These are phyloP conservation scores for Termitomyces sp. DNA, from an alignment of 768 basidiomycete genomes.

Conservation along the genomic window DNA sequence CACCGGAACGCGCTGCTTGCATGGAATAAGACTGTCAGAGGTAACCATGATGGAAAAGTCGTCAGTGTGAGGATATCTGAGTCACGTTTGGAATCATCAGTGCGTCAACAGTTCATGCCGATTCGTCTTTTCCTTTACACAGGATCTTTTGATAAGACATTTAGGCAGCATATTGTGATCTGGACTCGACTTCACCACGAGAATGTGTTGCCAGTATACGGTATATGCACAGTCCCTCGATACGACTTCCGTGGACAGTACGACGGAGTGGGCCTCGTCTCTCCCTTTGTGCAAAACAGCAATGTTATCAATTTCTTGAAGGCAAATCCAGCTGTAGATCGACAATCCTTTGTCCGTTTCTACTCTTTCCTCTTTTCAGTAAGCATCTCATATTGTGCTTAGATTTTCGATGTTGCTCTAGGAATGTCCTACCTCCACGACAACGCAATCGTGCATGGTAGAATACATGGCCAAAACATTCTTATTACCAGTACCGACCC, in stretches of 20 bases:
- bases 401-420: not conserved
- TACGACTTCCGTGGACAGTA: not conserved
- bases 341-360: not conserved
- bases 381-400: not conserved
- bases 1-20: not conserved
- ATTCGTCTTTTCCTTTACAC: not conserved
- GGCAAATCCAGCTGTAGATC: not conserved
- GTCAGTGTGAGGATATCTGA: not conserved
- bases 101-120: not conserved
- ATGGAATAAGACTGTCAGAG: not conserved
- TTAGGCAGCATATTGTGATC: not conserved
- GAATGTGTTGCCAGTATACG: not conserved
- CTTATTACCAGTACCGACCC: not conserved
- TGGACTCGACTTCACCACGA: slow-evolving; percentile 1
- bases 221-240: not conserved
- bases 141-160: not conserved
- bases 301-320: not conserved
- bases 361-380: not conserved
- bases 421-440: slow-evolving; percentile 9
- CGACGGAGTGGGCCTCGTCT: not conserved
- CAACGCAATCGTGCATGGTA: not conserved
- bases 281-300: not conserved
- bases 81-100: not conserved
- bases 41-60: not conserved
- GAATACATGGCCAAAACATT: not conserved